Conservation (phyloP, 352 stramenopile genomes). For the Peronospora belbahrii region DNA sequence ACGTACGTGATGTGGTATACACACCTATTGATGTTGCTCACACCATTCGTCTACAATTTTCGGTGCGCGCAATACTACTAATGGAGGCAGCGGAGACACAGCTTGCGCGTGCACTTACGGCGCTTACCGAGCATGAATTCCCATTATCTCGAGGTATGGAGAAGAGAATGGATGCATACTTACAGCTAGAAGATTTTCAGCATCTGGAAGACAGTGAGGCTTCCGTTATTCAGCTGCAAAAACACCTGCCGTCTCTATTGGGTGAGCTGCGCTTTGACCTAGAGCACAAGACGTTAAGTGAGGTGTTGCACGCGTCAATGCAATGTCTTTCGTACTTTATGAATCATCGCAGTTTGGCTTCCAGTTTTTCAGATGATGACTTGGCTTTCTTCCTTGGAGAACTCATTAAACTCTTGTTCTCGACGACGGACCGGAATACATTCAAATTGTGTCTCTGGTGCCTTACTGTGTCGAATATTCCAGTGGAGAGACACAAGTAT, state of each 20-base stretch:
- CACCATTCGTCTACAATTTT: background rate
- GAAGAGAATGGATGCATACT: constrained; percentile 41
- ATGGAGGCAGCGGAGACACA: constrained; percentile 26
- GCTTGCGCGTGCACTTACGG: constrained; percentile 26
- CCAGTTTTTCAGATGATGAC: constrained; percentile 30
- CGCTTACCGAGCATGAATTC: constrained; percentile 30
- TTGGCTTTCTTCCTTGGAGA: constrained; percentile 39
- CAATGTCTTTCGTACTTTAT: constrained; percentile 68
- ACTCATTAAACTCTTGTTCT: constrained; percentile 40
- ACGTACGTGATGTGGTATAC: background rate
- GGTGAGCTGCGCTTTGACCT: constrained; percentile 41
- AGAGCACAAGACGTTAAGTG: constrained; percentile 11
- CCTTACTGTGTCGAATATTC: constrained; percentile 53
- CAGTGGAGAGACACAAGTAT: constrained; percentile 34
- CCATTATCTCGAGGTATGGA: constrained; percentile 29
- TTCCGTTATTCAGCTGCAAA: constrained; percentile 34
- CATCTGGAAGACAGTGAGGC: constrained; percentile 43
- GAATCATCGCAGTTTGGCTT: constrained; percentile 37
- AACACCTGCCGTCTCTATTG: constrained; percentile 30
- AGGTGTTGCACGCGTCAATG: constrained; percentile 28
- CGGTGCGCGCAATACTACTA: background rate
- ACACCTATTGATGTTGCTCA: background rate
- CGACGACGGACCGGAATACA: constrained; percentile 43
- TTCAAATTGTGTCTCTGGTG: constrained; percentile 72
- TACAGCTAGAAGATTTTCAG: constrained; percentile 50